Percentiles rank a stretch among this genome's conserved stretches.
Evolutionary conservation across 1,284 basidiomycete species (phyloP).

Genomic region (Ceratobasidium sp.): DNA sequence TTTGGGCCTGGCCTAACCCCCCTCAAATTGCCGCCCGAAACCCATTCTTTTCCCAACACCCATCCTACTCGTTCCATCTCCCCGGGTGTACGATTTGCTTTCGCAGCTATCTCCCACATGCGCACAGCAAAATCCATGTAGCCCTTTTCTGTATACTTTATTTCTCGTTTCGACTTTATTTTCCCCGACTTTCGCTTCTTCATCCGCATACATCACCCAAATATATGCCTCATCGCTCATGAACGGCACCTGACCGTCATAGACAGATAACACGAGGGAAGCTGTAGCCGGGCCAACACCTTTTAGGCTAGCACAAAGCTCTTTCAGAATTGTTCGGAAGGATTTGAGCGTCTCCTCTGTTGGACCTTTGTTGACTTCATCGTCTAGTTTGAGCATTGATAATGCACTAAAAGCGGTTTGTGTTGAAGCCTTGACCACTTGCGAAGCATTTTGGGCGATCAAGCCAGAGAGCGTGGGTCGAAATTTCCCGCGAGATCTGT

Average conservation of each 20-base stretch:
- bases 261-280: slow-evolving; percentile 22
- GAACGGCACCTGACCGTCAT: slow-evolving; percentile 21
- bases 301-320: slow-evolving; percentile 19
- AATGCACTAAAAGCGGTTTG: slow-evolving; percentile 18
- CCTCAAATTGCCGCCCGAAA: neutral
- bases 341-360: neutral
- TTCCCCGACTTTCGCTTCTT: slow-evolving; percentile 5
- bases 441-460: slow-evolving; percentile 24
- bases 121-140: slow-evolving; percentile 24
- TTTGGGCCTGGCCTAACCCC: no score
- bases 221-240: slow-evolving; percentile 38
- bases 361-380: neutral
- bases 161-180: slow-evolving; percentile 2
- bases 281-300: slow-evolving; percentile 35
- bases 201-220: slow-evolving; percentile 35
- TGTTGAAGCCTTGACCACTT: slow-evolving; percentile 22
- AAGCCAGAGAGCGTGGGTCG: slow-evolving; percentile 20
- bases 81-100: neutral
- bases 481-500: slow-evolving; percentile 37
- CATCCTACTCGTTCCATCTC: slow-evolving; percentile 24
- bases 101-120: slow-evolving; percentile 12
- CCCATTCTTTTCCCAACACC: slow-evolving; percentile 30
- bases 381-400: neutral
- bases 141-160: slow-evolving; percentile 36
- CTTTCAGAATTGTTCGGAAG: slow-evolving; percentile 19